Conservation (phyloP, 2,329 filamentous ascomycete genomes). For the Aspergillus neoniger region DNA sequence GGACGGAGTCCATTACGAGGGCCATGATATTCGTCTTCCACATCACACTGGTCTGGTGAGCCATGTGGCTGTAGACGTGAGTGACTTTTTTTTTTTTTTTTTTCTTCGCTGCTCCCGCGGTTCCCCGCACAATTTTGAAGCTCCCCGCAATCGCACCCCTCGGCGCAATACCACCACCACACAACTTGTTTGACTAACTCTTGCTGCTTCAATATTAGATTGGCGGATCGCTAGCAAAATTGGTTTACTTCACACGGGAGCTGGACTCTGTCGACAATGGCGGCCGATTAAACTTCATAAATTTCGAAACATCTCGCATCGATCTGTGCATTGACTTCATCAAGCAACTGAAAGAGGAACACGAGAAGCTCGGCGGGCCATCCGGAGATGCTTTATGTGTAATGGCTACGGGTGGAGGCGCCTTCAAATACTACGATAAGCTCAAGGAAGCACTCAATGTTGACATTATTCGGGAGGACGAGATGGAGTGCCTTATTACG, state of each 20-base stretch:
- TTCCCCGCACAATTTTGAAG: slow-evolving; percentile 32
- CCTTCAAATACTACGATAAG: slow-evolving; percentile 94
- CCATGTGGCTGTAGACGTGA: slow-evolving; percentile 93
- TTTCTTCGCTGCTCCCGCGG: slow-evolving; percentile 21
- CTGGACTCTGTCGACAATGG: slow-evolving; percentile 75
- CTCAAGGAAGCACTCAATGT: slow-evolving; percentile 81
- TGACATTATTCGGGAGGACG: slow-evolving; percentile 87
- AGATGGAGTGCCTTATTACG: slow-evolving; percentile 98
- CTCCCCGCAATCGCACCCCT: slow-evolving; percentile 33
- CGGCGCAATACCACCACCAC: slow-evolving; percentile 11
- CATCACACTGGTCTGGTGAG: slow-evolving; percentile 95
- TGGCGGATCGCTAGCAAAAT: slow-evolving; percentile 90
- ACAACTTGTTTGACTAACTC: slow-evolving; percentile 12
- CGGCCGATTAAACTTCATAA: slow-evolving; percentile 90
- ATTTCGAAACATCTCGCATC: slow-evolving; percentile 93
- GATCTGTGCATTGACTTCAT: slow-evolving; percentile 93
- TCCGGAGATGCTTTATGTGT: slow-evolving; percentile 73
- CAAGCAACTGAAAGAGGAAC: slow-evolving; percentile 78
- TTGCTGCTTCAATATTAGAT: slow-evolving; percentile 61
- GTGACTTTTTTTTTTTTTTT: slow-evolving; percentile 38
- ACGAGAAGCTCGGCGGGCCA: slow-evolving; percentile 73
- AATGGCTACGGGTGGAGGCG: slow-evolving; percentile 93
- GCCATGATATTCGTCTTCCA: slow-evolving; percentile 90
- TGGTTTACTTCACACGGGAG: slow-evolving; percentile 96
- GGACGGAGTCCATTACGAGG: slow-evolving; percentile 68